Evolutionary conservation across 2,329 filamentous ascomycete species (phyloP).

Genomic region (Rhynchosporium agropyri): DNA sequence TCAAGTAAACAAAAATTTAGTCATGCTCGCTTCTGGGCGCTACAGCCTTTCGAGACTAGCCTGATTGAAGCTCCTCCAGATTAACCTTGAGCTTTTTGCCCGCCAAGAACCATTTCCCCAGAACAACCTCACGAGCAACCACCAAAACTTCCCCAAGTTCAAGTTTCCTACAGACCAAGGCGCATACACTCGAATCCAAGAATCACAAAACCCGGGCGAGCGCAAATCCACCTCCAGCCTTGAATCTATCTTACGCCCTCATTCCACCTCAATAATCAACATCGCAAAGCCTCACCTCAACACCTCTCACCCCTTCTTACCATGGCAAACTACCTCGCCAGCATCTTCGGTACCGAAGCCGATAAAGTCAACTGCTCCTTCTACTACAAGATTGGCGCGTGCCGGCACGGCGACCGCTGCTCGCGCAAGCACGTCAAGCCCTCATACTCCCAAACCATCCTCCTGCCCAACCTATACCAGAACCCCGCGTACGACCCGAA

Average conservation of each 20-base stretch:
- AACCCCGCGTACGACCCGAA: conserved; percentile 97
- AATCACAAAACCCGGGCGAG: background rate
- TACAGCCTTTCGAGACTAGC: conserved; percentile 11
- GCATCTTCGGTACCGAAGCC: conserved; percentile 99
- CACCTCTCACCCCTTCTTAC: background rate
- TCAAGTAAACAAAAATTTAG: conserved; percentile 11
- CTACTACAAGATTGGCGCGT: conserved; percentile 99
- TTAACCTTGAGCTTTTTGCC: conserved; percentile 25
- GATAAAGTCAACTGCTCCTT: conserved; percentile 99
- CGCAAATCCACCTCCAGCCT: conserved; percentile 5
- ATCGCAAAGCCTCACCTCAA: conserved; percentile 9
- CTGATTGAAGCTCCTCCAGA: conserved; percentile 17
- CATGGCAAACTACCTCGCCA: conserved; percentile 98
- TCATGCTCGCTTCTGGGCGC: conserved; percentile 15
- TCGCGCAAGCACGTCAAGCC: conserved; percentile 99
- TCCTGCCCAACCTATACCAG: conserved; percentile 98
- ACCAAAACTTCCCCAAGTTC: background rate
- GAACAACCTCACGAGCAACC: conserved; percentile 13
- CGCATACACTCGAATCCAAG: background rate
- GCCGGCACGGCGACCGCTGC: conserved; percentile 97
- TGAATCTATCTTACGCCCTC: background rate
- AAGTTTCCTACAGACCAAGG: background rate
- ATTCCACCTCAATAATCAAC: too few relatives aligned
- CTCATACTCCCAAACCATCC: conserved; percentile 95
- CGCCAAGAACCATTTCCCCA: conserved; percentile 8